A percentile compares a stretch with the other conserved stretches of the same genome.
phyloP scores from a whole-genome alignment of 495 filamentous ascomycete genomes.

The Alectoria sarmentosa region DNA sequence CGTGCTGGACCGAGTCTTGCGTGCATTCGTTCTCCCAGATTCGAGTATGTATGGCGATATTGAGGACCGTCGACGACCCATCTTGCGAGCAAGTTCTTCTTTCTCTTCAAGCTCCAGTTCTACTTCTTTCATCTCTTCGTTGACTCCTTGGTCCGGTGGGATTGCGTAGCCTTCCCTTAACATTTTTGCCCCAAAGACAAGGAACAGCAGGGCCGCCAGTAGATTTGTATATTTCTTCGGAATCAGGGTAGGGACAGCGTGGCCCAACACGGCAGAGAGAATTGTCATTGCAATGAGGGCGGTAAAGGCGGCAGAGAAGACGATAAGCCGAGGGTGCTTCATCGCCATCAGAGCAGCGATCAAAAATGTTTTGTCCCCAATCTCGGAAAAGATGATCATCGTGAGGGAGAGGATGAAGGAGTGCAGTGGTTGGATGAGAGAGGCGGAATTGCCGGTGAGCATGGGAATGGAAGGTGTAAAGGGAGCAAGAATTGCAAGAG shows the following conservation, averaged over 20 bases:
- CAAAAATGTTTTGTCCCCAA: constrained; percentile 97
- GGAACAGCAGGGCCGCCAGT: constrained; percentile 74
- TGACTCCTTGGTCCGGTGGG: constrained; percentile 78
- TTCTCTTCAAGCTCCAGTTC: constrained; percentile 94
- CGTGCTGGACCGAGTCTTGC: constrained; percentile 40
- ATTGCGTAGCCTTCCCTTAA: constrained; percentile 84
- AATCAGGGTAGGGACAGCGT: constrained; percentile 85
- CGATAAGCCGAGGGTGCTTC: constrained; percentile 88
- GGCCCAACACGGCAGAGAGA: constrained; percentile 91
- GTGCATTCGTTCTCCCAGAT: constrained; percentile 38
- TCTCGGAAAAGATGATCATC: constrained; percentile 96
- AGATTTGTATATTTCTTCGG: constrained; percentile 84
- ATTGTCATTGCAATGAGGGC: constrained; percentile 92
- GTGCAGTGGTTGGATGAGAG: constrained; percentile 76
- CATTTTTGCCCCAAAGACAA: constrained; percentile 81
- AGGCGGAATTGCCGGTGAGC: constrained; percentile 43
- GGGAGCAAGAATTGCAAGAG: constrained; percentile 54
- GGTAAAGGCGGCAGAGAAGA: constrained; percentile 89
- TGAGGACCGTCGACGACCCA: constrained; percentile 46
- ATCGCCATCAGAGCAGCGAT: constrained; percentile 98
- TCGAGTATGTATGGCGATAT: constrained; percentile 46
- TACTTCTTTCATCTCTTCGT: constrained; percentile 94
- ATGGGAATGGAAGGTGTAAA: constrained; percentile 31
- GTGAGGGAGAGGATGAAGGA: constrained; percentile 88
- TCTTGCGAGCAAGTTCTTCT: constrained; percentile 56